These are phyloP conservation scores for Bjerkandera adusta DNA, from an alignment of 1,284 basidiomycete genomes.

Conservation along the genomic window DNA sequence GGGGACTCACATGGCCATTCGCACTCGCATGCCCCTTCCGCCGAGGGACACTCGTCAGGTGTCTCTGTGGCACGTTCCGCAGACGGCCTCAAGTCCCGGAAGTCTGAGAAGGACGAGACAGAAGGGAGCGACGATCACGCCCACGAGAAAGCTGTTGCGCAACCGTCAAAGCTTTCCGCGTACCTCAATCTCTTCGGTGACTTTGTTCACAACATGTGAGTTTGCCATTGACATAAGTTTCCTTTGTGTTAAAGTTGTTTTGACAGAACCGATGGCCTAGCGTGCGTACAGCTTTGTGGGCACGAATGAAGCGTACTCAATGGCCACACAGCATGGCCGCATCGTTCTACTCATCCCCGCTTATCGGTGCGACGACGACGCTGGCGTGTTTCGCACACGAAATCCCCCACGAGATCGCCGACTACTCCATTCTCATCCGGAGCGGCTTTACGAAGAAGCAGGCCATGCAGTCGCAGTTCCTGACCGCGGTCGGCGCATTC, in stretches of 20 bases:
- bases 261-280: slow-evolving; percentile 78
- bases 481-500: slow-evolving; percentile 87
- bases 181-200: slow-evolving; percentile 91
- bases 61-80: slow-evolving; percentile 26
- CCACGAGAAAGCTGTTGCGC: slow-evolving; percentile 32
- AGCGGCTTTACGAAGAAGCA: slow-evolving; percentile 87
- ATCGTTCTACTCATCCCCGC: slow-evolving; percentile 85
- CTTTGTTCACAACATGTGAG: slow-evolving; percentile 85
- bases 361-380: slow-evolving; percentile 88
- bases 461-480: slow-evolving; percentile 88
- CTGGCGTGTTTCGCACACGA: slow-evolving; percentile 91
- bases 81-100: slow-evolving; percentile 33
- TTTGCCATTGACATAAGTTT: slow-evolving; percentile 16
- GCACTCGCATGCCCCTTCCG: slow-evolving; percentile 43
- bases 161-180: slow-evolving; percentile 78
- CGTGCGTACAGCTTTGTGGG: slow-evolving; percentile 47
- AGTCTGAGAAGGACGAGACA: slow-evolving; percentile 25
- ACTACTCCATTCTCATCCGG: slow-evolving; percentile 86
- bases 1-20: slow-evolving; percentile 52
- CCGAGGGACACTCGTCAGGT: slow-evolving; percentile 31
- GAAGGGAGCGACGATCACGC: slow-evolving; percentile 28
- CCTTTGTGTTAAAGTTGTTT: slow-evolving; percentile 4
- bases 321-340: slow-evolving; percentile 72
- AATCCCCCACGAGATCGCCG: slow-evolving; percentile 90
- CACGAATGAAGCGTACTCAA: too few relatives aligned